These are phyloP conservation scores for Wickerhamomyces sp. DNA, from an alignment of 1,139 yeast genomes.

Conservation along the genomic window DNA sequence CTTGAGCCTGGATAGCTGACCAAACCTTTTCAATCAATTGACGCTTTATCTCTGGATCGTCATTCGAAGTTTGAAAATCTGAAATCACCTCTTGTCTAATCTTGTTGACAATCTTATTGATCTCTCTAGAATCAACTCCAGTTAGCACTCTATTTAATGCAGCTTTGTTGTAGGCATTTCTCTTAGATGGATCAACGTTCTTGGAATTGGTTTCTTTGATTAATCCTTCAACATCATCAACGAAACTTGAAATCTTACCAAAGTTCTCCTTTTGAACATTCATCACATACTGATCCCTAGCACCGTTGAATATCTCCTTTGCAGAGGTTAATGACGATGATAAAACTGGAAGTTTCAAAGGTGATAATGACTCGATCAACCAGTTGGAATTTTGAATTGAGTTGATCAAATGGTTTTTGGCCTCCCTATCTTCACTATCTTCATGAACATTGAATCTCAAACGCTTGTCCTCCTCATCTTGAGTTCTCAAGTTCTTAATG, in stretches of 20 bases:
- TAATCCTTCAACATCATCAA: constrained; percentile 57
- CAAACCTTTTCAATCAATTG: constrained; percentile 43
- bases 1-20: constrained; percentile 48
- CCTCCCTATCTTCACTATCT: constrained; percentile 30
- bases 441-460: constrained; percentile 12
- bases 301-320: constrained; percentile 35
- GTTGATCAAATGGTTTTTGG: constrained; percentile 52
- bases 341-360: constrained; percentile 17
- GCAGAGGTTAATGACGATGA: constrained; percentile 26
- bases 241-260: constrained; percentile 67
- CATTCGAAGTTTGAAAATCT: constrained; percentile 41
- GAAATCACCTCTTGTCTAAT: constrained; percentile 53
- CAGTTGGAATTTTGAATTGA: constrained; percentile 61
- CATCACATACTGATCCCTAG: constrained; percentile 41
- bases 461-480: constrained; percentile 9
- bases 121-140: constrained; percentile 54
- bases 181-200: constrained; percentile 45
- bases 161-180: constrained; percentile 60
- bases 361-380: constrained; percentile 41
- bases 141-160: constrained; percentile 52
- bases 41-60: constrained; percentile 25
- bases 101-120: constrained; percentile 50
- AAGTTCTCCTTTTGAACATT: constrained; percentile 46
- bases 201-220: constrained; percentile 29
- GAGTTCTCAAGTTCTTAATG: constrained; percentile 12